Base-by-base conservation (phyloP, 163 green algal genomes). In the Coccomyxa subellipsoidea region DNA sequence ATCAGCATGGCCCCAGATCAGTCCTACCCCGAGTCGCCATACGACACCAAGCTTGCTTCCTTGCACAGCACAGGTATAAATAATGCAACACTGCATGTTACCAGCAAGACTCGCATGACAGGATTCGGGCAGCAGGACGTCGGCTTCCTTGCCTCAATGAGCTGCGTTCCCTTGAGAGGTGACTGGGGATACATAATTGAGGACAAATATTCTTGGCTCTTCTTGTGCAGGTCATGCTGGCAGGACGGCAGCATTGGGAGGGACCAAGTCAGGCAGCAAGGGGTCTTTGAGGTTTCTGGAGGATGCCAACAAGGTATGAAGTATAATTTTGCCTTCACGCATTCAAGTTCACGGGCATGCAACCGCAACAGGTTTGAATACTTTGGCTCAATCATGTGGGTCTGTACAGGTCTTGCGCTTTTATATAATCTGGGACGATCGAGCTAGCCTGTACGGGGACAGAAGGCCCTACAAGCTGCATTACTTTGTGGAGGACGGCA, bases 401-500 rank as follows among this genome's bases (percentile, higher is more conserved):
- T 18, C 47, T 59, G 47, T 38, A 9, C 32, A 77, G 70, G 91
- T 95, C 69, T 86, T 95, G 70, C 89, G 92, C 35, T 97, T 96
- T 86, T 97, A 89, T 87, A 93, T 90, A 82, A 81, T 97, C 8
- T 98, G 94, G 94, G 94, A 98, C 78, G 94, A 98, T 85, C 83
- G 93, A 4, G 73, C 84, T n/a, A 73, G 69, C 39, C 87, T 97
- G 82, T 97, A 94, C 83, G 95, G 95, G 34, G 93, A 97, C 83
- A 86, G 94, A 38, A 87, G 93, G 9, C 92, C 92, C 29, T 97
- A 96, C 82, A 89, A 95, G 77, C 84, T 98, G 80, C 53, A 73
- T 86, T 97, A 95, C 87, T 98, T 95, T 83, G 88, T 98, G 66
- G 93, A 95, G 81, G 95, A 98, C 82, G 92, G 96, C 89, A 96